Evolutionary conservation across 108 stramenopile genomes (phyloP), one percentile per base, ranked within the genome.

Genomic region (Schizochytrium sp.): DNA sequence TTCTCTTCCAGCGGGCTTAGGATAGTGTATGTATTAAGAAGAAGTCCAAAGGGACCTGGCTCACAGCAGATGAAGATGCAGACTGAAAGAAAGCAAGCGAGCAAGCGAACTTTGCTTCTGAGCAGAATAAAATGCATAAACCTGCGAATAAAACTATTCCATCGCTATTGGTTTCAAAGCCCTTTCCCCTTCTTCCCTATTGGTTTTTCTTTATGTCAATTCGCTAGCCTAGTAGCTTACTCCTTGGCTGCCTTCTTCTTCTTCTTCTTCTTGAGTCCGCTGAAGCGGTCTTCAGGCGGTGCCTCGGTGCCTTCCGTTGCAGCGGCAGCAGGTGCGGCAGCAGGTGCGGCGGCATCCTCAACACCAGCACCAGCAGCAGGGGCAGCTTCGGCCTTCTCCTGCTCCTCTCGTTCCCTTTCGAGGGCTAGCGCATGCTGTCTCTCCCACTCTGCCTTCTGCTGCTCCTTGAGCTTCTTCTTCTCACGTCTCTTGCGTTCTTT

Each of bases 401-500:
- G 47, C n/a, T 83, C 76, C 53, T 55, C 50, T 53, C 55, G 19
- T 55, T 83, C 76, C 50, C 76, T 47, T 4, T 83, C 76, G 76
- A 83, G 47, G 28, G 76, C 76, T 38, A 83, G 76, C 19, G 47
- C 50, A 38, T 83, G 19, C 53, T 83, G 50, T 1, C 76, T 47
- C 76, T 83, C 76, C 76, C 76, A 83, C 47, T 83, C 76, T n/a
- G 76, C 76, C 76, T 83, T 83, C 40, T 83, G 76, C 2, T 55
- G 76, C 76, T 83, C 76, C 76, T 83, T 83, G 50, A 55, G 1
- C 50, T 49, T 55, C 28, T 55, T 83, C 76, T 83, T 83, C 76
- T 83, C 76, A 2, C 45, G 76, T n/a, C 53, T 17, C 76, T 55
- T 83, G 76, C 76, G 76, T 53, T 83, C 76, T 53, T 83, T 83